These are phyloP conservation scores for Penicillium sp. DNA, from an alignment of 2,329 filamentous ascomycete species.

Conservation along the genomic window DNA sequence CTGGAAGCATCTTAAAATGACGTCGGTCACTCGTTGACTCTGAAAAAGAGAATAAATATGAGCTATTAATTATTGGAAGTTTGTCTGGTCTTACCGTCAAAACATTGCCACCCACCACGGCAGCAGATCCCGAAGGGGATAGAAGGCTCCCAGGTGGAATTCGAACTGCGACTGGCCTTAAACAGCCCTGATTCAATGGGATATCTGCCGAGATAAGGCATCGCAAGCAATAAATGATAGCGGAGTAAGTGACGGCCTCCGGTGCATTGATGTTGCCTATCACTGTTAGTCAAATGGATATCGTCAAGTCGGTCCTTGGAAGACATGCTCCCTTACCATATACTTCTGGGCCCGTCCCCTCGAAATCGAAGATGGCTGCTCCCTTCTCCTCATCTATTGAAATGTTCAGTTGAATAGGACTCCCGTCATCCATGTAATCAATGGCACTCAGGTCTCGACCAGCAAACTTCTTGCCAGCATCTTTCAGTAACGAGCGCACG, in stretches of 20 bases:
- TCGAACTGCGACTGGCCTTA: slow-evolving; percentile 68
- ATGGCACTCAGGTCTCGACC: slow-evolving; percentile 65
- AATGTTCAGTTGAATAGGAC: slow-evolving; percentile 70
- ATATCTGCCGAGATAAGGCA: slow-evolving; percentile 75
- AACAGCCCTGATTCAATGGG: slow-evolving; percentile 77
- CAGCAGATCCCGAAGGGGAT: slow-evolving; percentile 68
- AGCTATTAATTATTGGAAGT: background rate
- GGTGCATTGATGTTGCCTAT: slow-evolving; percentile 73
- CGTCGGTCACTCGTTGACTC: slow-evolving; percentile 51
- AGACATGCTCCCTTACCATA: slow-evolving; percentile 14
- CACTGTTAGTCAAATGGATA: background rate
- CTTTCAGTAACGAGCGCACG: slow-evolving; percentile 67
- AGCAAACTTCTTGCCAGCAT: slow-evolving; percentile 61
- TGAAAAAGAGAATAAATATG: background rate
- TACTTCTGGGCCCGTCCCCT: slow-evolving; percentile 73
- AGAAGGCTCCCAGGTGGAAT: slow-evolving; percentile 72
- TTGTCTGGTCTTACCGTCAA: slow-evolving; percentile 62
- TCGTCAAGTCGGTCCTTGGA: background rate
- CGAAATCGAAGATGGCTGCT: slow-evolving; percentile 72
- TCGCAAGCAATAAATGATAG: slow-evolving; percentile 78
- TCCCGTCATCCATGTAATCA: slow-evolving; percentile 82
- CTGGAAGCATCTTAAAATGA: slow-evolving; percentile 72
- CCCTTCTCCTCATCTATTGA: slow-evolving; percentile 67
- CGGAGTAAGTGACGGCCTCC: slow-evolving; percentile 72
- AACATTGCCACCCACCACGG: slow-evolving; percentile 76